phyloP scores from a whole-genome alignment of 352 stramenopile genomes.

The Phytophthora sojae region DNA sequence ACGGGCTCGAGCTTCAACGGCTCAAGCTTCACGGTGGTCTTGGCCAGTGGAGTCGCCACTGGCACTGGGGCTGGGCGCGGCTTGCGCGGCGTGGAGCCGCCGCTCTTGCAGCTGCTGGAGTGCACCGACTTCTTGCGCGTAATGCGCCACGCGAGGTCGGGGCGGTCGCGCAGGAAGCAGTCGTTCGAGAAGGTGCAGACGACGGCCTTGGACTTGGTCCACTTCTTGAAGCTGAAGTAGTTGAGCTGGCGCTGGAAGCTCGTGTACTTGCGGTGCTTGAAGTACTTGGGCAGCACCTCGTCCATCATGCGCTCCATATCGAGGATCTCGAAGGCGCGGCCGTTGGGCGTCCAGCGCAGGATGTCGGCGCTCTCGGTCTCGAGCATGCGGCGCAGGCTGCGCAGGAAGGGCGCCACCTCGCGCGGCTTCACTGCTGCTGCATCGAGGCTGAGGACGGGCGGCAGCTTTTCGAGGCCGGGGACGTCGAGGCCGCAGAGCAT shows the following conservation, averaged over 20 bases:
- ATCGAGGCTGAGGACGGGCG: background rate
- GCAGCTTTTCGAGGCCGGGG: conserved; percentile 24
- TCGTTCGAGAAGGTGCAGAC: conserved; percentile 84
- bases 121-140: conserved; percentile 71
- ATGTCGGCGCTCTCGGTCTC: conserved; percentile 55
- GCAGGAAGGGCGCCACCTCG: conserved; percentile 65
- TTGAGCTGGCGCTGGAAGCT: conserved; percentile 96
- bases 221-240: conserved; percentile 95
- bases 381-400: conserved; percentile 64
- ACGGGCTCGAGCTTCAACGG: conserved; percentile 14
- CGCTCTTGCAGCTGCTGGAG: conserved; percentile 6
- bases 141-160: conserved; percentile 66
- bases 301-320: conserved; percentile 73
- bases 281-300: conserved; percentile 83
- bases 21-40: too few species aligned
- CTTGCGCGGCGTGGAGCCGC: conserved; percentile 21
- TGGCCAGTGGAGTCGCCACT: too few species aligned
- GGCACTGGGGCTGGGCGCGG: background rate
- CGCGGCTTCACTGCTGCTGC: conserved; percentile 7
- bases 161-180: conserved; percentile 67
- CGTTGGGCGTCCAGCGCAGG: conserved; percentile 59
- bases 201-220: conserved; percentile 79
- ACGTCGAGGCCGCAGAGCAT: conserved; percentile 17
- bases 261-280: conserved; percentile 88
- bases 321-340: conserved; percentile 86